Base-by-base conservation (phyloP, 202 grass and related monocot species). In the Hordeum pubiflorum region DNA sequence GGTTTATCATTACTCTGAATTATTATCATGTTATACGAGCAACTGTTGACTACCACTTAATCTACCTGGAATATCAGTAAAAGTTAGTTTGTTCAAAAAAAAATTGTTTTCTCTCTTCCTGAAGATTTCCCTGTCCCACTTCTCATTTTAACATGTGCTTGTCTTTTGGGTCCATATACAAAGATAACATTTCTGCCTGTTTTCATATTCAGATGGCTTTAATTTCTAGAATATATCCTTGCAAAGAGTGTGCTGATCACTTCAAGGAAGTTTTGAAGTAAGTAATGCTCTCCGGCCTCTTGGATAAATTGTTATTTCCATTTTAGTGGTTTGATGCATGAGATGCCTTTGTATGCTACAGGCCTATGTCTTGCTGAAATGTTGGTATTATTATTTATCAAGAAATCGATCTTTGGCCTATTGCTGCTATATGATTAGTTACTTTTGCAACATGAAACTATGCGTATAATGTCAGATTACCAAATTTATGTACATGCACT, bases 251-350 rank as follows among this genome's bases (percentile, higher is more conserved):
- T n/a, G 87, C 90, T 18, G 86, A 90, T 77, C 92, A 99, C 93
- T 95, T 99, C 82, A 93, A 93, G 78, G 90, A 93, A 90, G 84
- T 99, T 72, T 83, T 99, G 77, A 95, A 91, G 92, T 98, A 94
- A 98, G 95, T 70, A 74, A 46, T 72, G 34, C 12, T 71, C 21
- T 67, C 46, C 31, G 38, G 37, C 10, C 79, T 70, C 56, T 71
- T 82, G 37, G 8, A 84, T 82, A 77, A 74, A 57, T 78, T 57
- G 0, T 33, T 46, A 5, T 70, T 3, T 46, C 71, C 56, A 58
- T 86, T 79, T 52, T 9, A 81, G 26, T 54, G 31, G 8, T 80
- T 62, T 31, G 24, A 81, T 70, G 58, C 18, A 22, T 46, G 23
- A 11, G 48, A 33, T 84, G 58, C 0, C 60, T 76, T 61, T 81